Evolutionary conservation across 2,329 filamentous ascomycete genomes (phyloP), one percentile per base, ranked within the genome.

Genomic region (Lojkania enalia): DNA sequence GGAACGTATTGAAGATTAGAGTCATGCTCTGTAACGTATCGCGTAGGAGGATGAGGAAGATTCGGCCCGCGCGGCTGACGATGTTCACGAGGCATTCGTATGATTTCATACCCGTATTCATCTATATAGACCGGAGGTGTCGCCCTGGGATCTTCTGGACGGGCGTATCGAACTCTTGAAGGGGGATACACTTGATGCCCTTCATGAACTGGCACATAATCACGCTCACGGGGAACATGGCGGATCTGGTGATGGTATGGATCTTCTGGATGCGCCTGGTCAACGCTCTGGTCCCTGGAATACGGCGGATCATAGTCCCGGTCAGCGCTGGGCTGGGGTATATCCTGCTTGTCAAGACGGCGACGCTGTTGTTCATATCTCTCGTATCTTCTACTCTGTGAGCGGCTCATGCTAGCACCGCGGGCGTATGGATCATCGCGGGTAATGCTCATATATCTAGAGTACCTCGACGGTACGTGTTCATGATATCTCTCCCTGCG

Each of bases 331-430:
- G 65, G 66, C 15, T 67, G 63, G 1, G 63, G 65, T 12, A 61
- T 68, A 38, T 70, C 66, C 37, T 66, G 62, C 39, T 70, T 60
- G 42, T 69, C 61, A 30, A 70, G 59, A 9, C 65, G 60, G 18
- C 66, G 65, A 7, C 63, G 60, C 18, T 66, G 60, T 39, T 69
- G 61, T 35, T 67, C 66, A 32, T 70, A 70, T 53, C 66, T 50
- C 20, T 52, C 48, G 27, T 54, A 54, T 31, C 48, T 38, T 33
- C 58, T 60, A 30, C 63, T 63, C 43, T 70, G 65, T 11, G 65
- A 61, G 15, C 66, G 63, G 15, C 58, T 61, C 46, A 68, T 65
- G 46, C 61, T 68, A 5, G 65, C 52, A 5, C 60, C 64, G 20
- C 66, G 63, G 35, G 57, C 55, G 35, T 64, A 66, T 37, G 62